These are phyloP conservation scores for Areca catechu DNA, from an alignment of 176 grass and related monocot genomes.

Conservation along the genomic window DNA sequence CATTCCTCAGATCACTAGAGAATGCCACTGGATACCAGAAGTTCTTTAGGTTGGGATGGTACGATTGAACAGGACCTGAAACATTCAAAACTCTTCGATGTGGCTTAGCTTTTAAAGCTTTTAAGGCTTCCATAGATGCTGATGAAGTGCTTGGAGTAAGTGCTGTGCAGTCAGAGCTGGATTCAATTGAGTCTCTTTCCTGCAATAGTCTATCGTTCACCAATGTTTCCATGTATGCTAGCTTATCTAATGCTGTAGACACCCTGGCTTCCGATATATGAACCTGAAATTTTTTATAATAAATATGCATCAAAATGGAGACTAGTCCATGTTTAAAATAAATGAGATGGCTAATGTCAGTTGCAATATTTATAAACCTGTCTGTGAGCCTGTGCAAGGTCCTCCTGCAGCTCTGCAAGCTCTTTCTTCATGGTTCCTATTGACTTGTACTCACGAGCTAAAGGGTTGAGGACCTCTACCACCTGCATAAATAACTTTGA, in stretches of 20 bases:
- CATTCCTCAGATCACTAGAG: conserved; percentile 75
- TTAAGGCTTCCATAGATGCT: not conserved
- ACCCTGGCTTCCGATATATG: conserved; percentile 75
- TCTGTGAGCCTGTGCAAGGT: conserved; percentile 54
- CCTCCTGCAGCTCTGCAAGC: conserved; percentile 63
- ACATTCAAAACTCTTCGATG: conserved; percentile 46
- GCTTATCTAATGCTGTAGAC: conserved; percentile 56
- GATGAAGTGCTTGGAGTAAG: conserved; percentile 60
- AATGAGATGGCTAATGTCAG: no score
- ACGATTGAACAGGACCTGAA: conserved; percentile 73
- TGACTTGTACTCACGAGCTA: conserved; percentile 86
- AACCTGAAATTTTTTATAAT: conserved; percentile 28
- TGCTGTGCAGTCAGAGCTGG: conserved; percentile 25
- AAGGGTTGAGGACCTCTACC: conserved; percentile 86
- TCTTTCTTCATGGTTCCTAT: conserved; percentile 87
- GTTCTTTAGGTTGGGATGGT: conserved; percentile 69
- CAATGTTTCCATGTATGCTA: conserved; percentile 75
- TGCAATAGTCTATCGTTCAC: conserved; percentile 57
- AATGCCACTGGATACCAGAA: conserved; percentile 98
- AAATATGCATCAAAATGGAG: not conserved
- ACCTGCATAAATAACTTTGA: conserved; percentile 34
- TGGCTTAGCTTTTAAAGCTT: conserved; percentile 15
- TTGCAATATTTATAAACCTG: conserved; percentile 33
- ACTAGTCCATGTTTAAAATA: no score
- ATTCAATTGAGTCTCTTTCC: conserved; percentile 28